Evolutionary conservation across 805 yeast species (phyloP).

Genomic region (Zygosaccharomyces siamensis): DNA sequence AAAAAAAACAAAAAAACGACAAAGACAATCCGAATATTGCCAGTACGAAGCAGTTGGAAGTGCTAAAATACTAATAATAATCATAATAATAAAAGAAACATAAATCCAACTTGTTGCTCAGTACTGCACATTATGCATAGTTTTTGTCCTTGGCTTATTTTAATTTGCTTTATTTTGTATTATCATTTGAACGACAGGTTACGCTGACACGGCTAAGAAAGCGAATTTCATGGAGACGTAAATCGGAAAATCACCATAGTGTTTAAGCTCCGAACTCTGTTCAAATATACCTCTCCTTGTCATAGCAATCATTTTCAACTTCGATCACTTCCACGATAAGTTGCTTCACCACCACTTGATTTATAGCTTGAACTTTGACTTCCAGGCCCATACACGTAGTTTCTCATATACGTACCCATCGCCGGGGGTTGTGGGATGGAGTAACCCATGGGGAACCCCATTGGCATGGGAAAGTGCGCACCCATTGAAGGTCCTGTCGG

Average conservation of each 20-base stretch:
- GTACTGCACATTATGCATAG: background rate
- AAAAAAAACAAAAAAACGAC: too few species aligned
- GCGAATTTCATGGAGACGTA: too few species aligned
- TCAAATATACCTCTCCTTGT: too few species aligned
- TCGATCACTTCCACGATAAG: conserved; percentile 19
- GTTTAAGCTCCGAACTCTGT: too few species aligned
- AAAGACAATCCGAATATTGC: too few species aligned
- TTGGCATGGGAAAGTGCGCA: background rate
- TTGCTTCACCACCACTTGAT: conserved; percentile 31
- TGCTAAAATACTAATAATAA: too few species aligned
- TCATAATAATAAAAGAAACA: too few species aligned
- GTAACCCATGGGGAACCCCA: background rate
- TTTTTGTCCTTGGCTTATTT: background rate
- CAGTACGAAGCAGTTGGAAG: too few species aligned
- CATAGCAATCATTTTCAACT: background rate
- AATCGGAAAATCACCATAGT: too few species aligned
- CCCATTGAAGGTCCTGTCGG: conserved; percentile 1
- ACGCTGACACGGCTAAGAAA: background rate
- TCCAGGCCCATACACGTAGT: background rate
- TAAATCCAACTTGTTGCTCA: background rate
- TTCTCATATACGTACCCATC: background rate
- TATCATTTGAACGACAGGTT: background rate
- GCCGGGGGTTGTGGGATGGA: background rate
- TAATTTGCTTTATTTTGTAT: background rate
- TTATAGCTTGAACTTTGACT: conserved; percentile 16